Base-by-base conservation (phyloP, 306 rosid genomes). In the Pterocarpus macrocarpus region DNA sequence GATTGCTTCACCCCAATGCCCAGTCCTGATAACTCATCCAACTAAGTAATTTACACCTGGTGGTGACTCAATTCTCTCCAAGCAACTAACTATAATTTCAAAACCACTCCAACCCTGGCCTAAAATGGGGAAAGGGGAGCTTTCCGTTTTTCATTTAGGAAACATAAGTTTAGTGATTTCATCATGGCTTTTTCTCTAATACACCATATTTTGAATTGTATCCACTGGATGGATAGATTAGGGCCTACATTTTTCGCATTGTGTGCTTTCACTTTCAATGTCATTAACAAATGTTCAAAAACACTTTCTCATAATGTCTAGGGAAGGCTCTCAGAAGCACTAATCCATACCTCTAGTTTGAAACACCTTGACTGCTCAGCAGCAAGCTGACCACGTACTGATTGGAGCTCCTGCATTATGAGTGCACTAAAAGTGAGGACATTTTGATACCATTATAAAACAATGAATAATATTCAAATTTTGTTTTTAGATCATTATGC, bases 361-460 rank as follows among this genome's bases (percentile, higher is more conserved):
- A 94, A 94, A 87, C 98, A 94, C 88, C 98, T 90, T 16, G 97
- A 94, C 80, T 94, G 97, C 90, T 94, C 98, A 35, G 94, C 83
- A 67, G 93, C 97, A 81, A 94, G 97, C 86, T 94, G 97, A 43
- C 91, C 88, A 7, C 97, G 94, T 35, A 94, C 91, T 30, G 92
- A 92, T 83, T 92, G 95, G 78, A 94, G 98, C 87, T 94, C 98
- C 98, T 94, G 85, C 78, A 75, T 67, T 63, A 56, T 69, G 69
- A 84, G 66, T 17, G 39, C 34, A 13, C 83, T 50, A 28, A 57
- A 69, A 78, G 65, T 69, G 85, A 78, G 63, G 73, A 68, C 49
- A 65, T 63, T 33, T 33, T 32, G 36, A 73, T 45, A 30, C 59
- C 52, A 62, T 17, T 22, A 78, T 41, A 75, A 43, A 28, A 43